Conservation (phyloP, 768 basidiomycete genomes). For the Hydnomerulius pinastri region DNA sequence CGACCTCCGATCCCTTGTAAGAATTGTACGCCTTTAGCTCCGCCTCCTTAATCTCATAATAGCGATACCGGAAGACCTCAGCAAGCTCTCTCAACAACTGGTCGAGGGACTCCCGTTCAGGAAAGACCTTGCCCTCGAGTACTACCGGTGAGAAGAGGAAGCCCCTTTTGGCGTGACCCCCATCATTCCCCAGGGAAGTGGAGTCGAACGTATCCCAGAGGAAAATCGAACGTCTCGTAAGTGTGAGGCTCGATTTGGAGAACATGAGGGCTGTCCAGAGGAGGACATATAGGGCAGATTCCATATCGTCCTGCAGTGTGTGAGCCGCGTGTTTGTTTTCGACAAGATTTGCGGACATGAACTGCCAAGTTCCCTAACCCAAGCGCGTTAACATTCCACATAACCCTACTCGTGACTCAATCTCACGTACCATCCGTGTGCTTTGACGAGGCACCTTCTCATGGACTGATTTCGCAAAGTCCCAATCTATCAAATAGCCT, state of each 20-base stretch:
- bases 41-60: too few species aligned
- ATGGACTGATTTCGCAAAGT: slow-evolving; percentile 12
- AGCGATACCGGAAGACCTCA: too few species aligned
- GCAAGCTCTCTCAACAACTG: too few species aligned
- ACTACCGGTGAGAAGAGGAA: too few species aligned
- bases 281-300: slow-evolving; percentile 30
- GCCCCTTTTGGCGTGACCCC: too few species aligned
- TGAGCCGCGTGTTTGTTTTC: slow-evolving; percentile 14
- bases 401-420: neutral
- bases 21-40: too few species aligned
- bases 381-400: neutral
- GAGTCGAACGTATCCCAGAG: too few species aligned
- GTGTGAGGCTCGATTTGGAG: neutral
- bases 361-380: slow-evolving; percentile 35
- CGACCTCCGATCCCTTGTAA: too few species aligned
- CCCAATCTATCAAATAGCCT: slow-evolving; percentile 29
- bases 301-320: slow-evolving; percentile 30
- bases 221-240: too few species aligned
- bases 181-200: too few species aligned
- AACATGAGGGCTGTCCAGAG: slow-evolving; percentile 12
- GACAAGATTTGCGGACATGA: slow-evolving; percentile 29
- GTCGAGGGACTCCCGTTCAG: too few species aligned
- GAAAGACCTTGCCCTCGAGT: too few species aligned
- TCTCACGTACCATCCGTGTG: slow-evolving; percentile 4
- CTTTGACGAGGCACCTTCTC: neutral